Evolutionary conservation across 2,329 filamentous ascomycete species (phyloP), one percentile per base, ranked within the genome.

Genomic region (Penicillium sp.): DNA sequence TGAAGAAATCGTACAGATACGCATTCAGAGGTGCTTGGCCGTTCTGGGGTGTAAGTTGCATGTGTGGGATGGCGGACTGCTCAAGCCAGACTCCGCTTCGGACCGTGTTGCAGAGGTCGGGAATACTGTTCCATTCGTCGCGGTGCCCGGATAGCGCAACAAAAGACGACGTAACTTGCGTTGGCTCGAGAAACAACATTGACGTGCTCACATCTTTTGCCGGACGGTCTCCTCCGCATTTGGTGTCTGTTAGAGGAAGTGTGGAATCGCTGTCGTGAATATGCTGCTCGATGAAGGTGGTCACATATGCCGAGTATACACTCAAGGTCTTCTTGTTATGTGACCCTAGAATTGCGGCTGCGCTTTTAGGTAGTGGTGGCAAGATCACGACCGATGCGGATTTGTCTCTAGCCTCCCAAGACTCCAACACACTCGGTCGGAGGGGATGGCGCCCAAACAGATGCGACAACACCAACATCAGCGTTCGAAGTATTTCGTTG

Each of bases 61-160:
- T 78, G 66, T 88, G 83, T 0, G 89, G 89, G 23, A 93, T 83
- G 1, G 87, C 85, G 0, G 86, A 81, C 64, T 89, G 82, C 64
- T 93, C 89, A 0, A 93, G 79, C 73, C 90, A 91, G 1, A 93
- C 83, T 0, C 84, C 88, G 6, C 78, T 78, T 26, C 89, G 83
- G 7, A 83, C 80, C 0, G 82, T 86, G 8, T 76, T 74, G 68
- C 87, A 90, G 1, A 93, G 79, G 50, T 91, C 87, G 18, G 81
- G 77, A 18, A 91, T 83, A 0, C 79, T 84, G 1, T 73, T 67
- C 66, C 90, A 91, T 16, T 21, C 23, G 64, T 91, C 88, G 1
- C 73, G 77, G 47, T 84, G 78, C 0, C 88, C 88, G 0, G 89
- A 91, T 1, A 92, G 80, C 0, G 87, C 87, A 2, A 85, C 81